phyloP scores from a whole-genome alignment of 208 protist genomes.

The Acanthamoeba quina region DNA sequence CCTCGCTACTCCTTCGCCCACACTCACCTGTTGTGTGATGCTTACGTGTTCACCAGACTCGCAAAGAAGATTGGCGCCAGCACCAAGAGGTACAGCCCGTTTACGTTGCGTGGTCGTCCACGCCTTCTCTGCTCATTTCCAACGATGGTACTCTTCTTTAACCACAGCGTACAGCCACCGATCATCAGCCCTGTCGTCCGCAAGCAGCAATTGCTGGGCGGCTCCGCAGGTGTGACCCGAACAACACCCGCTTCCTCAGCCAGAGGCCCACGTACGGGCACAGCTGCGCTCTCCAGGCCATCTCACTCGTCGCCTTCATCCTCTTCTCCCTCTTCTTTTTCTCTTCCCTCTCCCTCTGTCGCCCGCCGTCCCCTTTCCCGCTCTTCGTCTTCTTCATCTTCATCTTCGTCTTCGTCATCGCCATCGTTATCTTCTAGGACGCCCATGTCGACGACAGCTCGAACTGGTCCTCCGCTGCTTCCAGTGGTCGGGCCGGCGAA shows the following conservation, averaged over 20 bases:
- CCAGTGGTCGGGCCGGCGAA: not conserved
- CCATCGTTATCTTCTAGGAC: not conserved
- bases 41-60: not conserved
- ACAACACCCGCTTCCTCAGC: not conserved
- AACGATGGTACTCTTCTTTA: not conserved
- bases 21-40: not conserved
- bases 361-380: not conserved
- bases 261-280: not conserved
- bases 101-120: not conserved
- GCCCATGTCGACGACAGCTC: not conserved
- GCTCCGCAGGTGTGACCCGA: not conserved
- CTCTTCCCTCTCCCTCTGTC: not conserved
- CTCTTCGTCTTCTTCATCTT: not conserved
- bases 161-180: not conserved
- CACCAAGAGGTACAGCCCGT: not conserved
- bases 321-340: not conserved
- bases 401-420: not conserved
- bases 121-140: not conserved
- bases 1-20: not conserved
- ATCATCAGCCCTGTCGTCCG: not conserved
- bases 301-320: not conserved
- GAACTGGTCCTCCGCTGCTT: not conserved
- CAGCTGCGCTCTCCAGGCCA: not conserved
- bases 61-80: conserved; percentile 53
- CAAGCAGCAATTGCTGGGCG: not conserved